A percentile compares a stretch with the other conserved stretches of the same genome.
Evolutionary conservation across 495 filamentous ascomycete species (phyloP).

Genomic region (Aspergillus homomorphus): DNA sequence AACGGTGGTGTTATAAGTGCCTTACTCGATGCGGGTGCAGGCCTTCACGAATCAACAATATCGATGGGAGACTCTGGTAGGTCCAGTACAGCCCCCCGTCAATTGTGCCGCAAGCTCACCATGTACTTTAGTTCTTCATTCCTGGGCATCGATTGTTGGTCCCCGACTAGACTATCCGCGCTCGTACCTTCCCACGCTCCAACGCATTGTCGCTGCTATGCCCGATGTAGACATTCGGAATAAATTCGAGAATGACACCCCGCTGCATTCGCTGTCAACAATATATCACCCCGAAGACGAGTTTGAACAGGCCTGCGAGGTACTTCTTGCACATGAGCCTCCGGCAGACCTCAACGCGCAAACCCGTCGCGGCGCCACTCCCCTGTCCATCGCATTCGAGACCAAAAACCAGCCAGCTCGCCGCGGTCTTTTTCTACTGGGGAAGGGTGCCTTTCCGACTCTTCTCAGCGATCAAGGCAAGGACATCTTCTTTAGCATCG

Average conservation of each 20-base stretch:
- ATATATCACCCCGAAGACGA: slow-evolving; percentile 20
- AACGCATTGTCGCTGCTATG: slow-evolving; percentile 13
- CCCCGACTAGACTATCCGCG: slow-evolving; percentile 21
- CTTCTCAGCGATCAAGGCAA: not conserved
- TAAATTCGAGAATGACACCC: slow-evolving; percentile 15
- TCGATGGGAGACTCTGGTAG: slow-evolving; percentile 10
- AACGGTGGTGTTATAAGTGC: slow-evolving; percentile 16
- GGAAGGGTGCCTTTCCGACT: not conserved
- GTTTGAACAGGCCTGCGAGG: slow-evolving; percentile 14
- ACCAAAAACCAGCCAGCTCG: not conserved
- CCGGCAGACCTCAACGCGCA: not conserved
- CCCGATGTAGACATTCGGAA: slow-evolving; percentile 15
- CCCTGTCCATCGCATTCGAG: not conserved
- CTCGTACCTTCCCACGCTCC: slow-evolving; percentile 14
- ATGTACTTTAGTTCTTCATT: slow-evolving; percentile 16
- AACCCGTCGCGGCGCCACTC: not conserved
- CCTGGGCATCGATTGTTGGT: slow-evolving; percentile 16
- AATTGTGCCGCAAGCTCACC: too few relatives aligned
- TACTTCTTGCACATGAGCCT: not conserved
- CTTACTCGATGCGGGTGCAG: slow-evolving; percentile 17
- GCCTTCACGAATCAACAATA: slow-evolving; percentile 7
- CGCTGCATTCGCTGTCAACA: slow-evolving; percentile 16
- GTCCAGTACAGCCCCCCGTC: not conserved
- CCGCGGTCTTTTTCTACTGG: not conserved
- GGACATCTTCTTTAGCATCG: not conserved